Conservation (phyloP, 179 eudicot species). For the Camellia oleifera region DNA sequence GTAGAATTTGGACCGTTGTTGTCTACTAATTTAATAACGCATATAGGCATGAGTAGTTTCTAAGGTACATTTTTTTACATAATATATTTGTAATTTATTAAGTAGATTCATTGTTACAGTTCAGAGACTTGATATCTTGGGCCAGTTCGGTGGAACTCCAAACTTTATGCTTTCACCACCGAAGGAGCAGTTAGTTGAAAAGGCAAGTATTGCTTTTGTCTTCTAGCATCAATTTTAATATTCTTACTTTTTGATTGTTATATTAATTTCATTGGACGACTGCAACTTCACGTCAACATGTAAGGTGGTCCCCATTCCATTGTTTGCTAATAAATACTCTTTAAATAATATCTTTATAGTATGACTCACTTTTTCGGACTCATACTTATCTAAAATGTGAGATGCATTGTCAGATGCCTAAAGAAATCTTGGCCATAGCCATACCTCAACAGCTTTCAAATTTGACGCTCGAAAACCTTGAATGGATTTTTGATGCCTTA, state of each 20-base stretch:
- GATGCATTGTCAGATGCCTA: background rate
- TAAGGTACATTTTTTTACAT: background rate
- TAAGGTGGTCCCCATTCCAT: background rate
- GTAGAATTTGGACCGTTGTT: background rate
- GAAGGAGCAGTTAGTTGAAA: constrained; percentile 71
- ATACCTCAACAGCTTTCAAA: background rate
- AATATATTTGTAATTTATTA: background rate
- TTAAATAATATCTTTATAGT: background rate
- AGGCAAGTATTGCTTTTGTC: constrained; percentile 44
- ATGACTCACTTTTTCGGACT: background rate
- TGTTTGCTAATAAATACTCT: background rate
- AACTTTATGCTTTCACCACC: constrained; percentile 49
- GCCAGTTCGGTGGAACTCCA: constrained; percentile 36
- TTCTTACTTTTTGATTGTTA: background rate
- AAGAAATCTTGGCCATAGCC: background rate
- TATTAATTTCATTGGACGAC: background rate
- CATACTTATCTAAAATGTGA: background rate
- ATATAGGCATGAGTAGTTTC: background rate
- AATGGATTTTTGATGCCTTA: background rate
- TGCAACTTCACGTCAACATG: background rate
- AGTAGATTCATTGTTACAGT: constrained; percentile 33
- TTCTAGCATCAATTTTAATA: background rate
- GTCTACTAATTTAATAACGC: background rate
- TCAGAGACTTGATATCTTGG: constrained; percentile 35
- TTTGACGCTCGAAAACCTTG: background rate